Conservation (phyloP, 192 early-diverging fungal species). For the Umbelopsis sp. region DNA sequence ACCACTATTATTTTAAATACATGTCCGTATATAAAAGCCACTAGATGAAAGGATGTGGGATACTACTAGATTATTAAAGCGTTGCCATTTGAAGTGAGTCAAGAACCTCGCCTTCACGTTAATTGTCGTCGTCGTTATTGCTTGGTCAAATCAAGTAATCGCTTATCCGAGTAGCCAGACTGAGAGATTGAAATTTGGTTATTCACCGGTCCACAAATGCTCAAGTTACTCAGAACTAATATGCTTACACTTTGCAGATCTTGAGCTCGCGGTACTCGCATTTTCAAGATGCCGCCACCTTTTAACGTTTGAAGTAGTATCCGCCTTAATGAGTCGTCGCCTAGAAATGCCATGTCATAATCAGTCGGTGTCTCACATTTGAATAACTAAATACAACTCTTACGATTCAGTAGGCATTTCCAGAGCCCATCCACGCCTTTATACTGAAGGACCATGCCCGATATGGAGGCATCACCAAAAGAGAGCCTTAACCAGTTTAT, state of each 20-base stretch:
- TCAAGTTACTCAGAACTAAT: not conserved
- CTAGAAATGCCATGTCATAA: not conserved
- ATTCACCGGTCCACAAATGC: not conserved
- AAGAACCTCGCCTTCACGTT: not conserved
- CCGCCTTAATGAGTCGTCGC: slow-evolving; percentile 43
- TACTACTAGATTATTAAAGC: too few relatives aligned
- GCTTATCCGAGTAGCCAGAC: slow-evolving; percentile 44
- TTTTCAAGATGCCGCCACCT: slow-evolving; percentile 31
- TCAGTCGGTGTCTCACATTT: not conserved
- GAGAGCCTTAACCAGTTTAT: slow-evolving; percentile 38
- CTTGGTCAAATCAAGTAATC: slow-evolving; percentile 39
- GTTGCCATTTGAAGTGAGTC: too few relatives aligned
- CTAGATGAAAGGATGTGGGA: too few relatives aligned
- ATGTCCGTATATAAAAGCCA: too few relatives aligned
- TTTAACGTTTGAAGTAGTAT: slow-evolving; percentile 38
- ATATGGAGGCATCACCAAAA: slow-evolving; percentile 36
- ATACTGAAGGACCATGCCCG: slow-evolving; percentile 45
- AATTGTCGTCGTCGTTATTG: not conserved
- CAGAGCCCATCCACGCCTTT: slow-evolving; percentile 45
- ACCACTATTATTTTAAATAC: too few relatives aligned
- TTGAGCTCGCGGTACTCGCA: slow-evolving; percentile 40
- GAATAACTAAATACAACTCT: not conserved
- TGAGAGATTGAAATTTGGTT: not conserved
- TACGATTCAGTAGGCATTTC: slow-evolving; percentile 44
- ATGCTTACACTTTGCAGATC: slow-evolving; percentile 41